Conservation (phyloP, 2,329 filamentous ascomycete species). For the Pseudopyrenochaeta lycopersici region DNA sequence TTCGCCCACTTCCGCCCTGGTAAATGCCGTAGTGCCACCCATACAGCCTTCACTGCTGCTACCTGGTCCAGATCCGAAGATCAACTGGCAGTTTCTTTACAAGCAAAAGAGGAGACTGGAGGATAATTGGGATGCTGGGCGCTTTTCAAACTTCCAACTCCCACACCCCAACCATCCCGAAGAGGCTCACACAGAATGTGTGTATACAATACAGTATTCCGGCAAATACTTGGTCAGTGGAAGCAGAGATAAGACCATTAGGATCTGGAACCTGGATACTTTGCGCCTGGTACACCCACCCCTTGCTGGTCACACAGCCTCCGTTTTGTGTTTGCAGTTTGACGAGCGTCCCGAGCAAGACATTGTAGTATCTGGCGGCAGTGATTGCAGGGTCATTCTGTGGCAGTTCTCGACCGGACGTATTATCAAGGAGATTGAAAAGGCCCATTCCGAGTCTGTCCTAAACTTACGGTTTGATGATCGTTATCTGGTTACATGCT, state of each 20-base stretch:
- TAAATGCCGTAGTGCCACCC: constrained; percentile 18
- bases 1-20: constrained; percentile 10
- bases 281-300: constrained; percentile 79
- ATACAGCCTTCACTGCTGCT: constrained; percentile 46
- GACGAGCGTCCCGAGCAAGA: constrained; percentile 88
- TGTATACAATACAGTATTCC: constrained; percentile 93
- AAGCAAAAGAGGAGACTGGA: constrained; percentile 85
- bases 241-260: constrained; percentile 85
- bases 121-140: constrained; percentile 87
- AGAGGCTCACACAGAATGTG: constrained; percentile 90
- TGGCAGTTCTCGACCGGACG: constrained; percentile 94
- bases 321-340: constrained; percentile 94
- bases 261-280: constrained; percentile 89
- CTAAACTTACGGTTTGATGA: constrained; percentile 93
- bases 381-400: constrained; percentile 87
- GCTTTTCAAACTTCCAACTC: constrained; percentile 86
- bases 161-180: constrained; percentile 82
- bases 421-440: constrained; percentile 76
- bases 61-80: constrained; percentile 60
- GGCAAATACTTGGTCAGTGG: constrained; percentile 89
- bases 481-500: constrained; percentile 92
- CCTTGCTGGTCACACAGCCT: constrained; percentile 79
- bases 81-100: constrained; percentile 96
- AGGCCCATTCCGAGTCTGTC: constrained; percentile 88
- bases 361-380: constrained; percentile 93